phyloP scores from a whole-genome alignment of 257 asterid species.

The Solanum sejunctum region DNA sequence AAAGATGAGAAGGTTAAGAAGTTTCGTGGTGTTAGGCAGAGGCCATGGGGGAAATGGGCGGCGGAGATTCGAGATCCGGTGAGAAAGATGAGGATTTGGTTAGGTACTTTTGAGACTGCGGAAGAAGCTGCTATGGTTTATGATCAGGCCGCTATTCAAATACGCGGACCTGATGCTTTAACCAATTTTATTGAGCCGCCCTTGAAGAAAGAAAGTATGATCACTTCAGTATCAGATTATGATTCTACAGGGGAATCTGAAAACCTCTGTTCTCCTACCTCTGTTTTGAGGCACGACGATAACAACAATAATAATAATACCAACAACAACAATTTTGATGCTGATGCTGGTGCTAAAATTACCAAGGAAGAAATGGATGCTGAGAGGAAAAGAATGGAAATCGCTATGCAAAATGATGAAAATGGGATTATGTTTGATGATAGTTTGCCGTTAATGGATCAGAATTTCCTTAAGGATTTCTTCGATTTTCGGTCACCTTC shows the following conservation, averaged over 20 bases:
- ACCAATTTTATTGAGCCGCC: slow-evolving; percentile 44
- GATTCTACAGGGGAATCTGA: slow-evolving; percentile 25
- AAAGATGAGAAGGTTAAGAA: slow-evolving; percentile 14
- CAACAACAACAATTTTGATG: not conserved
- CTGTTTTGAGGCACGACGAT: slow-evolving; percentile 24
- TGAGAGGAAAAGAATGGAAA: not conserved
- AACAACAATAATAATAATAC: not conserved
- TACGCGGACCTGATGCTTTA: slow-evolving; percentile 46
- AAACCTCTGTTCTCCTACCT: slow-evolving; percentile 35
- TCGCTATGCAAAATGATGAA: not conserved
- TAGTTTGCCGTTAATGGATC: slow-evolving; percentile 20
- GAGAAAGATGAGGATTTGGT: slow-evolving; percentile 41
- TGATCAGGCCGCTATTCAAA: slow-evolving; percentile 42
- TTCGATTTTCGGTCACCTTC: slow-evolving; percentile 23
- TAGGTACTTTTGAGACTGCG: slow-evolving; percentile 65
- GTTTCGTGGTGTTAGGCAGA: slow-evolving; percentile 61
- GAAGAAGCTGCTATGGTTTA: slow-evolving; percentile 73
- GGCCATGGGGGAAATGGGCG: slow-evolving; percentile 89
- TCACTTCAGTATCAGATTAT: slow-evolving; percentile 12
- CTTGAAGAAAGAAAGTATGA: not conserved
- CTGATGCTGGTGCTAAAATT: not conserved
- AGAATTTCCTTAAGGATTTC: slow-evolving; percentile 12
- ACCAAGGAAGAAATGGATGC: not conserved
- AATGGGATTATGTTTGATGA: not conserved
- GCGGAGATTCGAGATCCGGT: slow-evolving; percentile 79